A percentile compares a stretch with the other conserved stretches of the same genome.
Conservation (phyloP, 2,329 filamentous ascomycete species). For the Colletotrichum melonis region DNA sequence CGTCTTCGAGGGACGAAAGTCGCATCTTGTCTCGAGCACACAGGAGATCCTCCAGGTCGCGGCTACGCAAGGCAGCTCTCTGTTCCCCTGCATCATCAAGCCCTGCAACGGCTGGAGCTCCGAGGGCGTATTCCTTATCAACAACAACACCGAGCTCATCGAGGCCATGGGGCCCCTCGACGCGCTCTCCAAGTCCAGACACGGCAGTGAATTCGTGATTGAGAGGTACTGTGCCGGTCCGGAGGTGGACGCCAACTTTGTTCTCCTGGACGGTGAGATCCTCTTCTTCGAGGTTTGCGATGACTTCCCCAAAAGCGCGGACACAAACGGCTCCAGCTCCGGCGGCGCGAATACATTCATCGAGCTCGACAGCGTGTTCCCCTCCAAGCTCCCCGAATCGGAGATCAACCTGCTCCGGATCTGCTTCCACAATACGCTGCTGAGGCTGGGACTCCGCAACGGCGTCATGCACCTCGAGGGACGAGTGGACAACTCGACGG, state of each 20-base stretch:
- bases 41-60: neutral
- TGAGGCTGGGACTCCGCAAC: conserved; percentile 39
- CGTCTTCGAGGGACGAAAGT: neutral
- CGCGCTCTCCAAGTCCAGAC: conserved; percentile 1
- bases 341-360: neutral
- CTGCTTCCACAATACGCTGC: conserved; percentile 38
- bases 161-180: conserved; percentile 38
- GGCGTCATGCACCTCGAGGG: conserved; percentile 46
- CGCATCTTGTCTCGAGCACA: neutral
- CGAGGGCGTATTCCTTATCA: conserved; percentile 46
- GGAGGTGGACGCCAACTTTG: conserved; percentile 39
- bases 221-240: conserved; percentile 39
- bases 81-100: conserved; percentile 50
- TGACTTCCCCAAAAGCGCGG: conserved; percentile 2
- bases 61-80: neutral
- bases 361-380: conserved; percentile 9
- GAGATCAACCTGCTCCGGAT: conserved; percentile 39
- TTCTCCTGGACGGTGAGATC: conserved; percentile 37
- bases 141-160: conserved; percentile 41
- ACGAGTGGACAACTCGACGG: conserved; percentile 41
- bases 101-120: conserved; percentile 46
- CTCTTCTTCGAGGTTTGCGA: conserved; percentile 44
- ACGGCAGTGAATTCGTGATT: conserved; percentile 34
- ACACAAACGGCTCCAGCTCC: neutral
- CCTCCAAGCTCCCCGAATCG: conserved; percentile 42